Base-by-base conservation (phyloP, 2,329 filamentous ascomycete species). In the Colletotrichum musae region DNA sequence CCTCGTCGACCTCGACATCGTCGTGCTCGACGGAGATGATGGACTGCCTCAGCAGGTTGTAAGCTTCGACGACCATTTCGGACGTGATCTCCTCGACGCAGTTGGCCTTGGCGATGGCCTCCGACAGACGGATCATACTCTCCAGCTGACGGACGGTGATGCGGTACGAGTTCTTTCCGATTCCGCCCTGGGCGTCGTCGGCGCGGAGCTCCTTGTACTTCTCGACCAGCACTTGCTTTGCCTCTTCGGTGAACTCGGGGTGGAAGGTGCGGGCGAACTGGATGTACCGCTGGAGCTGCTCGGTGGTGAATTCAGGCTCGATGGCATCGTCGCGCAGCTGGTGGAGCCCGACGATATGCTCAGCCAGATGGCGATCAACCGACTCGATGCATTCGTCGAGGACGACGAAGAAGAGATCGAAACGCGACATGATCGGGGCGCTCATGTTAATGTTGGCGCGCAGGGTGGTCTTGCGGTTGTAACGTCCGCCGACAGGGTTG, bases 21-120 rank as follows among this genome's bases (percentile, higher is more conserved):
- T 99, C 96, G 77, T 98, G 96, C 81, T 99, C 96, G 28, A 99
- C 96, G 2, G 93, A 96, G 75, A 99, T 98, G 79, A 99, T 99
- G 80, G 93, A 96, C 81, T 98, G 95, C 50, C 94, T 88, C 13
- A 99, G 88, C 10, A 99, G 88, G 74, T 96, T 94, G 80, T 92
- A 98, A 0, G 95, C 96, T 81, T 99, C 96, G 48, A 92, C 88
- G 16, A 99, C 96, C 81, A 98, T 97, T 0, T 89, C 88, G 1
- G 93, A 87, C 0, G 91, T 91, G 70, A 99, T 93, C 72, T 98
- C 94, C 75, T 95, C 93, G 15, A 97, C 94, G 78, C 96, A 99
- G 78, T 97, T 98, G 68, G 94, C 94, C 82, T 98, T 98, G 68
- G 96, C 96, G 73, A 99, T 98, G n/a, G 96, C 96, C 81, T 99